Evolutionary conservation across 305 asterid genomes (phyloP), one percentile per base, ranked within the genome.

Genomic region (Lippia alba): DNA sequence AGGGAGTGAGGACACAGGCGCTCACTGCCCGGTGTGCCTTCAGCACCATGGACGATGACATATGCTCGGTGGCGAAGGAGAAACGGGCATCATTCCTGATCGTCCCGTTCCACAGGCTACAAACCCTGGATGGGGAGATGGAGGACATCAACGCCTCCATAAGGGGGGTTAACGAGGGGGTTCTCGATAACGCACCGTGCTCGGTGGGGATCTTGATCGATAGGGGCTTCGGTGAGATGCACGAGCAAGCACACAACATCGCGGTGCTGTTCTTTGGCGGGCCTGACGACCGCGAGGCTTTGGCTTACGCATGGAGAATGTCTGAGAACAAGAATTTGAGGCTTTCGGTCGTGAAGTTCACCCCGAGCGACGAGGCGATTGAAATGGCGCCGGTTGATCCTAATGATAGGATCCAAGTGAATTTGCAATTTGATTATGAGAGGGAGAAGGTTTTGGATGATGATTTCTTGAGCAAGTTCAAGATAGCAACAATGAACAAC

Each of bases 281-380:
- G n/a, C 84, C 96, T 0, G 99, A 94, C 48, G 97, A 94, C 50
- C 82, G 97, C 14, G 99, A 94, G 76, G 97, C 96, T 1, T 73
- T 94, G 67, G 80, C 94, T 1, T 91, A 86, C 6, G 95, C 96
- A 4, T 82, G 92, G 95, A 77, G 97, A 64, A 94, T 94, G 97
- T 83, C 81, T 3, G 91, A 86, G 14, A 72, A 72, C 49, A 46
- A 83, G 4, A 84, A 82, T 15, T 79, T 80, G 17, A 18, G 49
- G 11, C 83, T 94, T 16, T 82, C 90, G 3, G 96, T 91, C 15
- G 84, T 87, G 12, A 78, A 96, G 74, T 91, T 94, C 76, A 72
- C 82, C 40, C 84, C 97, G 1, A 84, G 85, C 50, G 55, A 81
- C 70, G 84, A 78, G 2, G 67, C 84, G 1, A n/a, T 41, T n/a